phyloP scores from a whole-genome alignment of 1,284 basidiomycete genomes.

The Sanghuangporus baumii region DNA sequence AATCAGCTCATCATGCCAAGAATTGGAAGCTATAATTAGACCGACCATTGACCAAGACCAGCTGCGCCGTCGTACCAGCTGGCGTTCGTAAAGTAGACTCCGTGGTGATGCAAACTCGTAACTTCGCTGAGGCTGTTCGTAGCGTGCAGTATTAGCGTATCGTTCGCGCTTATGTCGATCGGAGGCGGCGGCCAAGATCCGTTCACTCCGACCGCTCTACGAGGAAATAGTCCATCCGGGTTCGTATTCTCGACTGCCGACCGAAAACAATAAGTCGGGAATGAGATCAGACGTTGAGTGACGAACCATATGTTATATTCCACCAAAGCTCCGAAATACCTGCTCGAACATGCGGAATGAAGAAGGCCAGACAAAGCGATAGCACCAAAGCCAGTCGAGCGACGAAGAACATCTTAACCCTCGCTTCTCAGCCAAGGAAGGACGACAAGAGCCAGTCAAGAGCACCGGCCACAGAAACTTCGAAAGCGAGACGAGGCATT shows the following conservation, averaged over 20 bases:
- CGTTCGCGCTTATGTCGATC: conserved; percentile 64
- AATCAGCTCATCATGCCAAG: not conserved
- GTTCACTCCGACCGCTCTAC: conserved; percentile 83
- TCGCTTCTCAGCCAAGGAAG: no score
- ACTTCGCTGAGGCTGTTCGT: conserved; percentile 63
- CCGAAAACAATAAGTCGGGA: not conserved
- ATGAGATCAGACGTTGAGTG: not conserved
- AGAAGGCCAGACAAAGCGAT: not conserved
- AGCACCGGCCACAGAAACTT: not conserved
- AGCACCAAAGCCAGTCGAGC: not conserved
- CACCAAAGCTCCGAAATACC: conserved; percentile 71
- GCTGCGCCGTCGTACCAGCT: conserved; percentile 87
- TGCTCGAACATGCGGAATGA: conserved; percentile 33
- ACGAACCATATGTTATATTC: conserved; percentile 62
- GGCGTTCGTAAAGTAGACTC: conserved; percentile 87
- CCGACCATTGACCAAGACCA: conserved; percentile 76
- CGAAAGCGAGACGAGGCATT: not conserved
- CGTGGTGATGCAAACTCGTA: conserved; percentile 79
- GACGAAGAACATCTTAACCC: not conserved
- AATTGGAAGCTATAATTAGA: not conserved
- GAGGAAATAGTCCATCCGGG: conserved; percentile 70
- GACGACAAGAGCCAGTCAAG: not conserved
- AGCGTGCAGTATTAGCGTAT: conserved; percentile 73
- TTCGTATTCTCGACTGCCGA: conserved; percentile 46
- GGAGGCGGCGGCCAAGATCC: conserved; percentile 89